A percentile compares a stretch with the other conserved stretches of the same genome.
These are phyloP conservation scores for Glycine latifolia DNA, from an alignment of 306 rosid species.

Conservation along the genomic window DNA sequence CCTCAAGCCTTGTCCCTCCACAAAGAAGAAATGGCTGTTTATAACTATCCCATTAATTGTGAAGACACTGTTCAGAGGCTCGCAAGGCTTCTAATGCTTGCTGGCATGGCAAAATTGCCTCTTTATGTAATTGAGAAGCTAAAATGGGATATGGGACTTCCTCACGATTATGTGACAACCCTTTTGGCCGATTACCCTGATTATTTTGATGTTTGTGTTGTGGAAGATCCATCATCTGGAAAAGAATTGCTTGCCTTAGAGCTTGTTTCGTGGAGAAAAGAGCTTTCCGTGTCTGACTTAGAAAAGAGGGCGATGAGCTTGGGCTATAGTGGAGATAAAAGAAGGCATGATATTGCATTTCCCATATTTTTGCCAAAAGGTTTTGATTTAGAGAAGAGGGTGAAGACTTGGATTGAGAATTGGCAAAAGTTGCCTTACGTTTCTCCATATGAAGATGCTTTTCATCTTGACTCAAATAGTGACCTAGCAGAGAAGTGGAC, in stretches of 20 bases:
- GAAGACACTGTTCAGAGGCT: conserved; percentile 65
- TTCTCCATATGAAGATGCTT: conserved; percentile 80
- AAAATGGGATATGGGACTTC: conserved; percentile 93
- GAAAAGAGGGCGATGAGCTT: conserved; percentile 60
- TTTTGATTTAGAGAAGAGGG: conserved; percentile 76
- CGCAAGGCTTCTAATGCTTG: conserved; percentile 76
- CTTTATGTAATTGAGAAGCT: conserved; percentile 69
- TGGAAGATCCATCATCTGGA: conserved; percentile 61
- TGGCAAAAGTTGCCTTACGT: conserved; percentile 91
- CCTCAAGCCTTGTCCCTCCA: conserved; percentile 63
- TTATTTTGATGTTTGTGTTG: conserved; percentile 69
- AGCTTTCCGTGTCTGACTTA: conserved; percentile 72
- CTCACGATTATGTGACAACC: conserved; percentile 57
- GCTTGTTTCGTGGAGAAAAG: conserved; percentile 75
- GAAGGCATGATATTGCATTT: conserved; percentile 57
- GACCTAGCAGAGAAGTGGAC: conserved; percentile 91
- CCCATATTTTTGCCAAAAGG: conserved; percentile 77
- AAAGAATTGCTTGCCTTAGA: conserved; percentile 73
- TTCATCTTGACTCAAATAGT: conserved; percentile 66
- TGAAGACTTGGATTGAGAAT: conserved; percentile 72
- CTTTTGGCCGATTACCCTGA: conserved; percentile 83
- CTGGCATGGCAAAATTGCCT: conserved; percentile 66
- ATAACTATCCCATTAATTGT: conserved; percentile 50
- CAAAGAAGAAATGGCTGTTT: conserved; percentile 65
- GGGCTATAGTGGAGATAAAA: conserved; percentile 38